Base-by-base conservation (phyloP, 371 early-diverging fungal species). In the Fennellomyces sp. region DNA sequence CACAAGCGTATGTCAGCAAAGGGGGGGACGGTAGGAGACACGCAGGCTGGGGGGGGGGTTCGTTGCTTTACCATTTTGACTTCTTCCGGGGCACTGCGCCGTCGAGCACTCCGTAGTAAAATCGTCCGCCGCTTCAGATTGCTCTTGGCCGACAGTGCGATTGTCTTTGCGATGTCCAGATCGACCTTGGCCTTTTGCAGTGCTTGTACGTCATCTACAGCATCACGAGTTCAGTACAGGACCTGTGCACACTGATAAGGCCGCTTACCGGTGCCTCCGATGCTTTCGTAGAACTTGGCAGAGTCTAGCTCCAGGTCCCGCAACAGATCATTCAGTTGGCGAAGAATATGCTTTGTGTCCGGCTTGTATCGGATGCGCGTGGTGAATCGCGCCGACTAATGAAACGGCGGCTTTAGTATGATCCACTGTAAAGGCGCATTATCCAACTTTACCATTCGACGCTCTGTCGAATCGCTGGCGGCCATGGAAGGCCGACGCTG, bases 101-200 rank as follows among this genome's bases (percentile, higher is more conserved):
- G 65, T 36, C 69, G 45, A 26, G 61, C 61, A 39, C 67, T 68
- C 41, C 65, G 66, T 21, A 78, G 54, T 30, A 75, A 26, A 19
- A 64, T 69, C 15, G 63, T 68, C 35, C 79, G 63, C 2, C 71
- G 68, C 47, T 75, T 78, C 68, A 80, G 50, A 36, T 77, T 75
- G 50, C 76, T 80, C 55, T 75, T 75, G 6, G 78, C 73, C 15
- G 81, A 77, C 23, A 77, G 50, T 11, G 76, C 64, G 36, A 80
- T 72, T 1, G 81, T 80, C 55, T 75, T 80, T 13, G 81, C 81
- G 51, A 80, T 72, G 38, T 78, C 78, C 28, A 80, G 56, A 56
- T 80, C 70, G 23, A 77, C 76, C 58, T 70, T 73, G n/a, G 78
- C 76, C 41, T 75, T 77, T 66, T 75, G 75, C 35, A 80, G 41